Evolutionary conservation across 768 basidiomycete genomes (phyloP), one percentile per base, ranked within the genome.

Genomic region (Xerocomellus dryophilus): DNA sequence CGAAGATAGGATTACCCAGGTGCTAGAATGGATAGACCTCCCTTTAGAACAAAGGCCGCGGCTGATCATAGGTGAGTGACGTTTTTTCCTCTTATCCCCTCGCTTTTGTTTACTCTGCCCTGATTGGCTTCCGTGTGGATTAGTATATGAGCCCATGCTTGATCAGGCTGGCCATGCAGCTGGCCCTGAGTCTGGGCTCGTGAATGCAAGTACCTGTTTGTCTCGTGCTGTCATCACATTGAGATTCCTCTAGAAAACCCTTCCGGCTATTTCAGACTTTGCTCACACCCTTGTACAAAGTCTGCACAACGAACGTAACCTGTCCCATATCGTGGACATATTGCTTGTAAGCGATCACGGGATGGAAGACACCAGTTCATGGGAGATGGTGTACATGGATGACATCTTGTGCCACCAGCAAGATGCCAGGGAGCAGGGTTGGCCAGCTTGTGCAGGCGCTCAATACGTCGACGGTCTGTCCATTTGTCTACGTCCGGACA

Each of bases 301-400:
- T 35, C 70, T 96, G 4, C 83, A 88, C 48, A 70, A 73, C 5
- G 77, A 80, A 5, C 82, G 92, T 7, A 90, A 93, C 63, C 76
- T 95, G 34, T 83, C 81, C 0, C 80, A 86, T 45, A 86, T 93
- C 8, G 85, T 93, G 12, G 89, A 95, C 67, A 75, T 95, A 47
- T 76, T 95, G 20, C 90, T 94, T 58, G 91, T 95, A 55, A 88
- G 85, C 61, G 88, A 91, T 66, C 87, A 91, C 59, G 90, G 90
- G 10, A 93, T 92, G 88, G 85, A 86, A 10, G 88, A 90, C 61
- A 94, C 90, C 7, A 83, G 82, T 60, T 79, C 88, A 57, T 85
- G 85, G 3, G 81, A 86, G 47, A 76, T 80, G 39, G 74, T 95
- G 20, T 91, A 85, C 67, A 78, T 95, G 60, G 90, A 94, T 64